These are phyloP conservation scores for Persicaria tinctoria DNA, from an alignment of 148 eudicot species.

Conservation along the genomic window DNA sequence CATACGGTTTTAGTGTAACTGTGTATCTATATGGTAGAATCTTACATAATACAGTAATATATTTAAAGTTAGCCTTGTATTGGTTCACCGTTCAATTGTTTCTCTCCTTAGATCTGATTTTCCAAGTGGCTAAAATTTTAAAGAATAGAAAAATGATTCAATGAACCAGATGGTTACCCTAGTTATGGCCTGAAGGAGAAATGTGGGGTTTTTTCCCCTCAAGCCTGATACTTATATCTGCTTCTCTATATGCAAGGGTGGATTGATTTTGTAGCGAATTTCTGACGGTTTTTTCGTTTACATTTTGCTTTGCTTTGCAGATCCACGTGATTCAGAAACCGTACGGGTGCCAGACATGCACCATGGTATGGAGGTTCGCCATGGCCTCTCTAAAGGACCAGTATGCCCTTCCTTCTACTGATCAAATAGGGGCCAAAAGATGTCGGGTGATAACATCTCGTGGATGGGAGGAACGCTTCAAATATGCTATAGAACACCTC, in stretches of 20 bases:
- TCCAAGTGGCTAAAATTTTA: background rate
- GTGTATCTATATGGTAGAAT: background rate
- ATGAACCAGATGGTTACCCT: background rate
- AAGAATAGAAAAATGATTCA: background rate
- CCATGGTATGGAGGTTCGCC: slow-evolving; percentile 92
- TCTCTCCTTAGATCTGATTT: background rate
- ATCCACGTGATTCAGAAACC: slow-evolving; percentile 81
- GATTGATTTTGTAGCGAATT: background rate
- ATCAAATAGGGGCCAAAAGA: slow-evolving; percentile 7
- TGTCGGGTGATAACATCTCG: too few relatives aligned
- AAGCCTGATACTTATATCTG: background rate
- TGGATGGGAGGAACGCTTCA: too few relatives aligned
- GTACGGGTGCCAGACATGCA: slow-evolving; percentile 74
- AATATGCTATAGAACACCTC: background rate
- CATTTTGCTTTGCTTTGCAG: slow-evolving; percentile 33
- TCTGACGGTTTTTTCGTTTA: background rate
- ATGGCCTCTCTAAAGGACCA: slow-evolving; percentile 83
- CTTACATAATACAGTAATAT: background rate
- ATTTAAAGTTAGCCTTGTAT: background rate
- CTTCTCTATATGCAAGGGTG: background rate
- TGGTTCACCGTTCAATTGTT: background rate
- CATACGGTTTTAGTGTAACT: background rate
- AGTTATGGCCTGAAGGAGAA: background rate
- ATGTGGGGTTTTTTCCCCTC: background rate
- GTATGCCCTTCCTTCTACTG: slow-evolving; percentile 68